phyloP scores from a whole-genome alignment of 1,284 basidiomycete genomes.

The Cutaneotrichosporon sp. region DNA sequence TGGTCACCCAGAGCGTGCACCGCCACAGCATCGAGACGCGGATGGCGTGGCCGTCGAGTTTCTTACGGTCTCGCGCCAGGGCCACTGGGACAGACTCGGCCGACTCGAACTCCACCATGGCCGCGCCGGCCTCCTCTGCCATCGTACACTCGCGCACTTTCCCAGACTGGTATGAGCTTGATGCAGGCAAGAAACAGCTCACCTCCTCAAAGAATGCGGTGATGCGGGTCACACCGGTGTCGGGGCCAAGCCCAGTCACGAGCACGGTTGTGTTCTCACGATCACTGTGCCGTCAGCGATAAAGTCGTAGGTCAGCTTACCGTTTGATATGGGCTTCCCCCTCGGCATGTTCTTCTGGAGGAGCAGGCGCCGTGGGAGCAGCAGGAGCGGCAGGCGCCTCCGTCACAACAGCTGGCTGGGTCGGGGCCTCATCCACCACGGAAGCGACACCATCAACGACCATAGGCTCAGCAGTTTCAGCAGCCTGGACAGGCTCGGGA shows the following conservation, averaged over 20 bases:
- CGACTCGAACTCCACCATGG: conserved; percentile 46
- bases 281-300: conserved; percentile 58
- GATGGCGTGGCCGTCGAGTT: conserved; percentile 63
- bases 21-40: conserved; percentile 85
- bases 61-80: conserved; percentile 88
- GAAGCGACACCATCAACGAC: conserved; percentile 3
- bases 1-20: conserved; percentile 93
- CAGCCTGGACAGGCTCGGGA: neutral
- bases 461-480: conserved; percentile 1
- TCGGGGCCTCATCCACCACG: neutral
- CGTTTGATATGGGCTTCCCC: conserved; percentile 26
- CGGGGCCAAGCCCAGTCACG: conserved; percentile 64
- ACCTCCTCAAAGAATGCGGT: conserved; percentile 76
- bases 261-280: conserved; percentile 93
- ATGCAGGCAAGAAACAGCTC: conserved; percentile 35
- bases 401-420: neutral
- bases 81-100: conserved; percentile 71
- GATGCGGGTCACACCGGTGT: conserved; percentile 63
- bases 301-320: conserved; percentile 2
- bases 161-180: conserved; percentile 63
- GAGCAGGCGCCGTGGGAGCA: conserved; percentile 4
- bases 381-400: neutral
- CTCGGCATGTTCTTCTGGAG: conserved; percentile 17
- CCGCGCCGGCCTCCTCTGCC: conserved; percentile 32
- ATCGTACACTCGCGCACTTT: conserved; percentile 66